Percentiles rank a stretch among this genome's conserved stretches.
phyloP scores from a whole-genome alignment of 345 rosid species.

The Punica granatum region DNA sequence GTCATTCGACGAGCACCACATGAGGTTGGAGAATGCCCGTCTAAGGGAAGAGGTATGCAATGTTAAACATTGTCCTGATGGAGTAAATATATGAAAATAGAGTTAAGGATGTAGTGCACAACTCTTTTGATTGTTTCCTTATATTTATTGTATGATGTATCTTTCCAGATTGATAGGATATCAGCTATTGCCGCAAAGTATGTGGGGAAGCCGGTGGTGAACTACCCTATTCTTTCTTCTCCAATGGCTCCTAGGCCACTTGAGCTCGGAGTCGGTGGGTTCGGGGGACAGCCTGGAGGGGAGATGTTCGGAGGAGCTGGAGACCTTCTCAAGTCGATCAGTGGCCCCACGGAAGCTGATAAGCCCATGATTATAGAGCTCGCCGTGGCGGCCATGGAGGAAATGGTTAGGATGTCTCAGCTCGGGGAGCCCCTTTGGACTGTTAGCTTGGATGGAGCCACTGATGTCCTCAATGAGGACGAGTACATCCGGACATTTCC shows the following conservation, averaged over 20 bases:
- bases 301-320: conserved; percentile 62
- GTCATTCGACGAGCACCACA: conserved; percentile 92
- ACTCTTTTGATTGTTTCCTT: not conserved
- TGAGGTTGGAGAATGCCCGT: conserved; percentile 80
- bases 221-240: conserved; percentile 61
- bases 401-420: conserved; percentile 67
- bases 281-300: conserved; percentile 40
- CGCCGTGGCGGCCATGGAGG: conserved; percentile 89
- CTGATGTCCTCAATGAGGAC: conserved; percentile 39
- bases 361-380: conserved; percentile 70
- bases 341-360: conserved; percentile 47
- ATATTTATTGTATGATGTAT: not conserved
- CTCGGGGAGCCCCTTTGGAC: conserved; percentile 77
- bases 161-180: conserved; percentile 70
- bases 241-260: conserved; percentile 55
- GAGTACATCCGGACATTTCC: conserved; percentile 56
- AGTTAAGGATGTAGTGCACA: not conserved
- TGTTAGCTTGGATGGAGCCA: conserved; percentile 38
- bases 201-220: conserved; percentile 85
- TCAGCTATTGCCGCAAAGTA: conserved; percentile 91
- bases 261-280: conserved; percentile 56
- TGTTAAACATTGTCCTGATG: not conserved
- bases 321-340: conserved; percentile 57
- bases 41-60: conserved; percentile 79
- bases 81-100: not conserved